Conservation (phyloP, 2,329 filamentous ascomycete species). For the Parascedosporium putredinis region DNA sequence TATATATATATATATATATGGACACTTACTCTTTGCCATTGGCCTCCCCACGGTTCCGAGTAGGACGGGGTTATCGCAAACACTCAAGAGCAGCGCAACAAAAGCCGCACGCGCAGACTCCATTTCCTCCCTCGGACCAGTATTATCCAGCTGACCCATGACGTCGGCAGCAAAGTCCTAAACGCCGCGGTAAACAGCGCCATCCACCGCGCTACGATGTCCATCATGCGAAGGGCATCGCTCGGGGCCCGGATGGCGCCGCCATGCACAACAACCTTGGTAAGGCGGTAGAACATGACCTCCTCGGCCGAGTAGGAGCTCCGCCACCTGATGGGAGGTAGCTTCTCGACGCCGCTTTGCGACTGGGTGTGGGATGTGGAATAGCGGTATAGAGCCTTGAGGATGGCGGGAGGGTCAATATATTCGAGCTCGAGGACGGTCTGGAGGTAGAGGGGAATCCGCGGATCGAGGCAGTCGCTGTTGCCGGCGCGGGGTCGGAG, state of each 20-base stretch:
- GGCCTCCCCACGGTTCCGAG: constrained; percentile 42
- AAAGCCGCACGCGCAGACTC: constrained; percentile 52
- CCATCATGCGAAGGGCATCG: constrained; percentile 40
- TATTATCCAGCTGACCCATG: constrained; percentile 32
- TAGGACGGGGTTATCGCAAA: constrained; percentile 50
- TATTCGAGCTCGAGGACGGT: constrained; percentile 39
- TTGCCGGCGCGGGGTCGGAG: constrained; percentile 41
- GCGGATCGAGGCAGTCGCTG: constrained; percentile 43
- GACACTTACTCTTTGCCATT: constrained; percentile 37
- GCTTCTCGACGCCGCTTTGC: constrained; percentile 12
- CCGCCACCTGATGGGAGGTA: constrained; percentile 33
- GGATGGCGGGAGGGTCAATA: constrained; percentile 43
- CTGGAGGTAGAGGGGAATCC: constrained; percentile 49
- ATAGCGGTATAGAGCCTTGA: constrained; percentile 45
- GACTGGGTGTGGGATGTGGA: constrained; percentile 38
- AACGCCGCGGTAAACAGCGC: constrained; percentile 41
- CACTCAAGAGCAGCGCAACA: constrained; percentile 49
- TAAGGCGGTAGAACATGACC: constrained; percentile 85
- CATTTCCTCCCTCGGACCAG: constrained; percentile 44
- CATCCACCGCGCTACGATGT: constrained; percentile 48
- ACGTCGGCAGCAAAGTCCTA: constrained; percentile 37
- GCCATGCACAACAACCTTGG: constrained; percentile 65
- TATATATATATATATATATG: no score
- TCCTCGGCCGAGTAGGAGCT: constrained; percentile 63
- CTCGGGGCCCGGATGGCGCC: constrained; percentile 33